Evolutionary conservation across 441 rosid species (phyloP).

Genomic region (Brassica hybrid): DNA sequence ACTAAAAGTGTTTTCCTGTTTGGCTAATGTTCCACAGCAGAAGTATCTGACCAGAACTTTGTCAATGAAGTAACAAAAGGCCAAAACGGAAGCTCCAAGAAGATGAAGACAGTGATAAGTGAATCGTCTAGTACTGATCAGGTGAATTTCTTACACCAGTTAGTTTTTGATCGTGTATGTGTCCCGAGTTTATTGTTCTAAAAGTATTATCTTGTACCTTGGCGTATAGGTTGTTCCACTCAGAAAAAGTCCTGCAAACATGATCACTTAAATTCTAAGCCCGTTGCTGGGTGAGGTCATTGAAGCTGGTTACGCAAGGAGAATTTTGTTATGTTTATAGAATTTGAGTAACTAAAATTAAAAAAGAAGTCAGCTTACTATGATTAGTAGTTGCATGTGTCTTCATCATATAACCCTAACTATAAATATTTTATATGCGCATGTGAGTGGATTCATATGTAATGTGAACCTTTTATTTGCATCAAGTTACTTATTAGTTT

Average conservation of each 20-base stretch:
- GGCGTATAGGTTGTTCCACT: slow-evolving; percentile 40
- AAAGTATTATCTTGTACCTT: slow-evolving; percentile 7
- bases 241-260: slow-evolving; percentile 24
- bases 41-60: slow-evolving; percentile 45
- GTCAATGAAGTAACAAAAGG: slow-evolving; percentile 34
- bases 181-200: not conserved
- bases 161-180: slow-evolving; percentile 12
- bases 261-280: slow-evolving; percentile 29
- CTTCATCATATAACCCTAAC: slow-evolving; percentile 29
- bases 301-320: slow-evolving; percentile 36
- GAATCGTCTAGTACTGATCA: slow-evolving; percentile 38
- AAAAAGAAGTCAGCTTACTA: slow-evolving; percentile 18
- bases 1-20: not conserved
- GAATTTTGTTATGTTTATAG: slow-evolving; percentile 36
- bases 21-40: slow-evolving; percentile 23
- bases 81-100: slow-evolving; percentile 40
- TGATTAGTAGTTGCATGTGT: slow-evolving; percentile 27
- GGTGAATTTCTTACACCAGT: slow-evolving; percentile 26
- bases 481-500: slow-evolving; percentile 20
- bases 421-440: slow-evolving; percentile 34
- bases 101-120: slow-evolving; percentile 40
- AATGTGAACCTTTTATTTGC: slow-evolving; percentile 20
- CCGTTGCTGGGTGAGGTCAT: not conserved
- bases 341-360: slow-evolving; percentile 8
- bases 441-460: slow-evolving; percentile 39